Evolutionary conservation across 495 filamentous ascomycete species (phyloP), one percentile per base, ranked within the genome.

Genomic region (Haplographium delicatum): DNA sequence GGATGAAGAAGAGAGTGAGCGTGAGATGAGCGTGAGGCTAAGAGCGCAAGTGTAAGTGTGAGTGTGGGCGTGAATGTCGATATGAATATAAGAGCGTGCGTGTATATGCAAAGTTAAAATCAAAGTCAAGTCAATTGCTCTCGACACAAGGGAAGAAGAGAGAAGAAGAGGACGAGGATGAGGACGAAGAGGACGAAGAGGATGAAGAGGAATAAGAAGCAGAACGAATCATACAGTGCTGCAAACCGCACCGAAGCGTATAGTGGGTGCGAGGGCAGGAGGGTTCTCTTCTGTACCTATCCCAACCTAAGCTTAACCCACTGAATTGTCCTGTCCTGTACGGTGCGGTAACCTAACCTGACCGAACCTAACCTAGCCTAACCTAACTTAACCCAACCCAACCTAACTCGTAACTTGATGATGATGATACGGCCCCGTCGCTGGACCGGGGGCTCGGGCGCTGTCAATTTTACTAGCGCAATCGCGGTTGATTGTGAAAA

Each of bases 391-490:
- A 6, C 28, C 28, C 28, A 31, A 31, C 28, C 28, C 10, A 20
- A 39, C 9, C 13, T 1, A 25, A 30, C 2, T 16, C 27, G 15
- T 19, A 43, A 43, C 20, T n/a, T n/a, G n/a, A n/a, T n/a, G n/a
- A n/a, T n/a, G n/a, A n/a, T n/a, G n/a, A n/a, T n/a, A n/a, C n/a
- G n/a, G n/a, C n/a, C n/a, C n/a, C n/a, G n/a, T n/a, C n/a, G n/a
- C n/a, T n/a, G n/a, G n/a, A n/a, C n/a, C n/a, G n/a, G 27, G 44
- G 23, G 42, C 42, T 45, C 42, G 42, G 42, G 26, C 26, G 23
- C 42, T 45, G 42, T 45, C 42, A 45, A n/a, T 19, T 45, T 45
- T 45, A 45, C 42, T 45, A 45, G 42, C 25, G 42, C 26, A 45
- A 45, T 45, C 42, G 42, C 42, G 42, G 42, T 31, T 45, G 42